Percentiles rank a stretch among this genome's conserved stretches.
These are phyloP conservation scores for Pholiota microspora DNA, from an alignment of 768 basidiomycete species.

Conservation along the genomic window DNA sequence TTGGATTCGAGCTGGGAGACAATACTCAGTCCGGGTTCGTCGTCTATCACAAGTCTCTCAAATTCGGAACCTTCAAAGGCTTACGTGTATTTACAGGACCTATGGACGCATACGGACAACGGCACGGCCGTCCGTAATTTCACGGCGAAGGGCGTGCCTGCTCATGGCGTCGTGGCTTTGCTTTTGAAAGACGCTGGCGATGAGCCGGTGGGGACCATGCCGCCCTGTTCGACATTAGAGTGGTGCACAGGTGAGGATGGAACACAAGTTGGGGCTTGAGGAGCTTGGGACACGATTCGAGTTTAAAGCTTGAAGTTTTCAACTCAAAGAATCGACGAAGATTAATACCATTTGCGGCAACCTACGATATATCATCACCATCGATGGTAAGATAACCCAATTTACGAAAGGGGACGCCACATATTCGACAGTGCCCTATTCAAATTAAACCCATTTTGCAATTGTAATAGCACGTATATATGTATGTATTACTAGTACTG, in stretches of 20 bases:
- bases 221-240: conserved; percentile 52
- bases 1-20: conserved; percentile 65
- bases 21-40: conserved; percentile 63
- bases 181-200: conserved; percentile 65
- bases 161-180: conserved; percentile 69
- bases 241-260: conserved; percentile 66
- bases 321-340: too few species aligned
- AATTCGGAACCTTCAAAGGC: background rate
- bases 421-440: background rate
- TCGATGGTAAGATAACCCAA: background rate
- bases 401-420: background rate
- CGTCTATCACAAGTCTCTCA: background rate
- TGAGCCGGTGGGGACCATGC: conserved; percentile 57
- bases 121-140: conserved; percentile 63
- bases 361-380: too few species aligned
- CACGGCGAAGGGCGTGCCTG: conserved; percentile 49
- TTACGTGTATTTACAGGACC: conserved; percentile 42
- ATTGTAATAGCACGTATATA: background rate
- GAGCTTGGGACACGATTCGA: too few species aligned
- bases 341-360: too few species aligned
- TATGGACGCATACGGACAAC: conserved; percentile 73
- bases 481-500: background rate
- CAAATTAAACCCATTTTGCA: background rate
- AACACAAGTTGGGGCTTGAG: conserved; percentile 29
- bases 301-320: too few species aligned